Percentiles rank a stretch among this genome's conserved stretches.
Evolutionary conservation across 164 flowering plant species (phyloP).

Genomic region (Nelumbo lutea): DNA sequence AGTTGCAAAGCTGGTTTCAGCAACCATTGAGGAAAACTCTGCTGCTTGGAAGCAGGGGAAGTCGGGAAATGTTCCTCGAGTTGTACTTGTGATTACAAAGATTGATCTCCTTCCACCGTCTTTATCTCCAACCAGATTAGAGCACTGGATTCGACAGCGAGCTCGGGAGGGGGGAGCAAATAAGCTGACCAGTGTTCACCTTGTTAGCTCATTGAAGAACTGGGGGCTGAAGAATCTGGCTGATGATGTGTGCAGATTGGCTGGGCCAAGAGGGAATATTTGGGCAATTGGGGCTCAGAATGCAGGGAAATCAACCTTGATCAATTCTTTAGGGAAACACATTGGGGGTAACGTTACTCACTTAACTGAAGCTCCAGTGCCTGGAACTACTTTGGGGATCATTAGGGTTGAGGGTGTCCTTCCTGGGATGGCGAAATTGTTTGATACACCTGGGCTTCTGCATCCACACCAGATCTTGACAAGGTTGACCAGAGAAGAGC

Average conservation of each 20-base stretch:
- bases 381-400: conserved; percentile 95
- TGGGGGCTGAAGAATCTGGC: conserved; percentile 87
- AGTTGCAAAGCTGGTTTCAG: conserved; percentile 63
- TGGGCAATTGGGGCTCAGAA: conserved; percentile 97
- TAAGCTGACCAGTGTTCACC: conserved; percentile 68
- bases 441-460: conserved; percentile 93
- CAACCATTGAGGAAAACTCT: conserved; percentile 60
- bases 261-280: conserved; percentile 75
- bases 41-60: conserved; percentile 82
- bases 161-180: conserved; percentile 77
- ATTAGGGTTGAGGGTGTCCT: conserved; percentile 84
- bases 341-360: conserved; percentile 47
- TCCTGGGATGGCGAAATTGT: conserved; percentile 71
- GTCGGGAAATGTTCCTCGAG: conserved; percentile 80
- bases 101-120: conserved; percentile 71
- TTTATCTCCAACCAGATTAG: conserved; percentile 59
- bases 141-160: conserved; percentile 84
- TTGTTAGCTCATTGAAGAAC: conserved; percentile 72
- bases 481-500: conserved; percentile 86
- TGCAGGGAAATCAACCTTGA: conserved; percentile 90
- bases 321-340: conserved; percentile 72
- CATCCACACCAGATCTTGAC: conserved; percentile 80
- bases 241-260: conserved; percentile 64
- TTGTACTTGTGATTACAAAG: conserved; percentile 83
- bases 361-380: conserved; percentile 91